Base-by-base conservation (phyloP, 2,329 filamentous ascomycete species). In the Phialophora macrospora region DNA sequence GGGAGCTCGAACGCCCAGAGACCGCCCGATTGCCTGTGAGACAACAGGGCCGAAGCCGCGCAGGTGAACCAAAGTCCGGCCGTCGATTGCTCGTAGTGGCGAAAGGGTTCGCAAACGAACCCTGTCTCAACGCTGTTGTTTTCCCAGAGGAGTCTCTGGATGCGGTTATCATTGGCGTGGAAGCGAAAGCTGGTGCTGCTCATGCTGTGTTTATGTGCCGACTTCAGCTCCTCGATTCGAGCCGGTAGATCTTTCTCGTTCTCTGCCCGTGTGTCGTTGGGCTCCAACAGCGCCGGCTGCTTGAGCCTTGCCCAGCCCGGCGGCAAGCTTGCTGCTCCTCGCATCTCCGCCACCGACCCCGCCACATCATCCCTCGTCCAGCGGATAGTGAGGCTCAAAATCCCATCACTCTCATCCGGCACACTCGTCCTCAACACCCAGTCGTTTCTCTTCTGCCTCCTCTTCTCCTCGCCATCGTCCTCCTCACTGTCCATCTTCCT, bases 351-450 rank as follows among this genome's bases (percentile, higher is more conserved):
- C 9, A 79, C 75, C 17, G 38, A 62, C 12, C 30, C 57, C 22
- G 56, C 49, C 24, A 28, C 55, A 24, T 55, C 52, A 22, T 68
- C 65, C 30, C 79, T 78, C 7, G 82, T 80, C 86, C 86, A 89
- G n/a, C 78, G 75, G 0, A 87, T 82, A 1, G 82, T 80, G 38
- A 88, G 74, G 4, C 85, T 87, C 14, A 88, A 74, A 70, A 87
- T 80, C 0, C 86, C 86, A 69, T 88, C 86, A 0, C 85, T 86
- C 68, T 88, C 85, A 65, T 88, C 83, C 8, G 86, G 75, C 0
- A 85, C 80, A 3, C 82, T 84, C 38, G 88, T 79, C 0, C 80
- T 81, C 59, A 88, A 74, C 0, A 84, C 83, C 59, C 69, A 73
- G 26, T 81, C 81, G 63, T 83, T 75, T 7, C 75, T 76, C 1